A percentile compares a stretch with the other conserved stretches of the same genome.
Evolutionary conservation across 768 basidiomycete species (phyloP).

Genomic region (Clavaria fumosa): DNA sequence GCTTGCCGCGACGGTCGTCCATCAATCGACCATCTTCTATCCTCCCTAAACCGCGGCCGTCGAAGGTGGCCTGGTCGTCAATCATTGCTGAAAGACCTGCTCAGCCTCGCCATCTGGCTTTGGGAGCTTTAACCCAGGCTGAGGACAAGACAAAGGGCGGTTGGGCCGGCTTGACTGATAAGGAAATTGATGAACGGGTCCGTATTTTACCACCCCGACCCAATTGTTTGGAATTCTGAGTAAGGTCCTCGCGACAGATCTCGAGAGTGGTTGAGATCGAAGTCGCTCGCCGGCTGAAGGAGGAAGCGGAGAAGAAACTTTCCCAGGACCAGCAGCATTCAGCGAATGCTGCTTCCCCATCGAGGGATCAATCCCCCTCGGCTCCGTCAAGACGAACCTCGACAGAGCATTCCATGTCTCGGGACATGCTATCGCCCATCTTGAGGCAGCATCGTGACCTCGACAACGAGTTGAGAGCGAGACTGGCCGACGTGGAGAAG

Average conservation of each 20-base stretch:
- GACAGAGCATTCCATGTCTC: too few species aligned
- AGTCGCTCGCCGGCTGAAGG: conserved; percentile 49
- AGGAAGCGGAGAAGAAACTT: conserved; percentile 26
- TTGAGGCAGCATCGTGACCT: conserved; percentile 51
- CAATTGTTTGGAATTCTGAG: too few species aligned
- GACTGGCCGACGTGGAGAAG: conserved; percentile 54
- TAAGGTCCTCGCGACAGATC: too few species aligned
- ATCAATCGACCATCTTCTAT: too few species aligned
- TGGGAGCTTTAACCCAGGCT: too few species aligned
- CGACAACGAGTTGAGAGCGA: conserved; percentile 47
- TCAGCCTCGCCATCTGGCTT: too few species aligned
- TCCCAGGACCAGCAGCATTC: conserved; percentile 22
- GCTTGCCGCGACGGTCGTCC: too few species aligned
- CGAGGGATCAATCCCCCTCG: conserved; percentile 27
- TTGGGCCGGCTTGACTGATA: conserved; percentile 33
- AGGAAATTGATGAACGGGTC: conserved; percentile 64
- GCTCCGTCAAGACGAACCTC: too few species aligned
- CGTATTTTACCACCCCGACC: conserved; percentile 13
- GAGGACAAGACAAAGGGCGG: neutral
- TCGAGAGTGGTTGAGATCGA: conserved; percentile 61
- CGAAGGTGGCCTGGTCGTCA: too few species aligned
- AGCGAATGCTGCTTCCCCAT: conserved; percentile 21
- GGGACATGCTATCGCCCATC: conserved; percentile 46
- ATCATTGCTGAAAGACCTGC: too few species aligned
- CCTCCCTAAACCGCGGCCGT: too few species aligned